These are phyloP conservation scores for Papiliotrema terrestris DNA, from an alignment of 1,284 basidiomycete species.

Conservation along the genomic window DNA sequence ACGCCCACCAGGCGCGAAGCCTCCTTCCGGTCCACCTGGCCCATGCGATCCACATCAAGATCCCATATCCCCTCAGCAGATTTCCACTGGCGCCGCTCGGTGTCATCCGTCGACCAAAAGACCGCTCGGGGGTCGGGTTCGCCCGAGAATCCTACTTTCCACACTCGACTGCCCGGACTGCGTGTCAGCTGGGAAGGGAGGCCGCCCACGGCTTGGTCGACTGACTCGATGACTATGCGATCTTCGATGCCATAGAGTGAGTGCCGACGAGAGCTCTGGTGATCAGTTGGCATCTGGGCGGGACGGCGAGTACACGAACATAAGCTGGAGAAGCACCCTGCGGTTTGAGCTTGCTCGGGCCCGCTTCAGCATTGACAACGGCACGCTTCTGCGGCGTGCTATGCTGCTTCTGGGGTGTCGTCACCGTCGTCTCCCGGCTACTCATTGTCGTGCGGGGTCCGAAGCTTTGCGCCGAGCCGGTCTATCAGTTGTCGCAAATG, in stretches of 20 bases:
- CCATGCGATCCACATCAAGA: conserved; percentile 31
- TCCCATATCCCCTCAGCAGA: conserved; percentile 36
- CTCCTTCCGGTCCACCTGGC: conserved; percentile 56
- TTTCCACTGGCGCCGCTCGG: not conserved
- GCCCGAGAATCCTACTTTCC: conserved; percentile 52
- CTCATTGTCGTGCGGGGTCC: not conserved
- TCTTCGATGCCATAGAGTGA: conserved; percentile 52
- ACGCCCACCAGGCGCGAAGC: conserved; percentile 67
- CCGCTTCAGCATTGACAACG: conserved; percentile 6
- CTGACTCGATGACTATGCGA: conserved; percentile 49
- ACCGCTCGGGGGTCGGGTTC: conserved; percentile 47
- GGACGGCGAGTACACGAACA: conserved; percentile 7
- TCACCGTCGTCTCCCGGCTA: not conserved
- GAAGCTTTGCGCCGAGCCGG: no score
- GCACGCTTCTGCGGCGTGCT: conserved; percentile 17
- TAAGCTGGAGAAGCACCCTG: conserved; percentile 22
- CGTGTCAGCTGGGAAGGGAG: not conserved
- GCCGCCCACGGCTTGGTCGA: no score
- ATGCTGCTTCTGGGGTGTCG: not conserved
- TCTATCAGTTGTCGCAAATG: not conserved
- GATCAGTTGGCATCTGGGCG: not conserved
- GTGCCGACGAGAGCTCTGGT: conserved; percentile 43
- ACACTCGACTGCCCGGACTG: conserved; percentile 47
- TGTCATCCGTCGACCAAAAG: conserved; percentile 29
- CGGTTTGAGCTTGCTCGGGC: conserved; percentile 13